Base-by-base conservation (phyloP, 805 yeast species). In the Metschnikowia picachoensis region DNA sequence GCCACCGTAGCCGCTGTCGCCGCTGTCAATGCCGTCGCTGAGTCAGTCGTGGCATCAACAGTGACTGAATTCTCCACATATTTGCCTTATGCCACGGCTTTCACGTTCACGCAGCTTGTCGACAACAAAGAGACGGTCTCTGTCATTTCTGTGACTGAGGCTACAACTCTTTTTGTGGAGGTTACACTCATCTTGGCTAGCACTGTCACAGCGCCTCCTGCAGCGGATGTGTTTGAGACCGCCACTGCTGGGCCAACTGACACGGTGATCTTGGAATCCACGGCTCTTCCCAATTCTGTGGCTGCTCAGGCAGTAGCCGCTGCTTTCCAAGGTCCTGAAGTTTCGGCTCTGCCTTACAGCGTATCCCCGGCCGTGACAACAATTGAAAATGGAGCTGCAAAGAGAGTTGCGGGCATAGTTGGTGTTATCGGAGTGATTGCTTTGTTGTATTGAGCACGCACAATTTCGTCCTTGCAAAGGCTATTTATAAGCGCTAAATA, bases 41-140 rank as follows among this genome's bases (percentile, higher is more conserved):
- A 30, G 32, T 20, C 20, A 4, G 20, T 20, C 20, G 20, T 20
- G 6, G 20, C 20, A 4, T 20, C 20, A 20, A 20, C 20, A 20
- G 20, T 20, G 20, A 68, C 72, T 48, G 69, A 58, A 49, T 67
- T 55, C 60, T 56, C 62, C 54, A 68, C 73, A 49, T 66, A 60
- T 65, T 68, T 72, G 53, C 72, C 74, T 49, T 52, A 50, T 38
- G 45, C 64, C 33, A 68, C 74, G 38, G 60, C 63, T 31, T 39
- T 68, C 40, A 62, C 67, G 44, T 46, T 68, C 45, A 68, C 68
- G 47, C 62, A 63, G 36, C 65, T 71, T 53, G 41, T 43, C 30
- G 55, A 60, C 39, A 45, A 60, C 44, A 46, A 50, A 37, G 66
- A 71, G 58, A 53, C 51, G n/a, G 61, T 63, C 35, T 48, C 56